These are phyloP conservation scores for Arthrobotrys entomopaga DNA, from an alignment of 2,329 filamentous ascomycete species.

Conservation along the genomic window DNA sequence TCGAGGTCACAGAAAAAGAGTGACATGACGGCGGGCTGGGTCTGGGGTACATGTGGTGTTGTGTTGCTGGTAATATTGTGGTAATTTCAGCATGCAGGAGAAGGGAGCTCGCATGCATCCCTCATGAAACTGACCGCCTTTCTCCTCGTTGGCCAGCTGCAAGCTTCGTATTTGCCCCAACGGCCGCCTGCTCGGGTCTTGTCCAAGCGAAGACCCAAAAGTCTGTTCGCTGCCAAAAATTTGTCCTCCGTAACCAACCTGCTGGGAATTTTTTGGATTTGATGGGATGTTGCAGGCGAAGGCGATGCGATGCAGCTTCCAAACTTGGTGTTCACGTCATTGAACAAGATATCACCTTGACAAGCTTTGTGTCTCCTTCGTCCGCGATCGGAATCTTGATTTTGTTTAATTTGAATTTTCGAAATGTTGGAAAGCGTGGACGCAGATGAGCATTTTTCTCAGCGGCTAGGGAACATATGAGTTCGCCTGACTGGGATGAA, in stretches of 20 bases:
- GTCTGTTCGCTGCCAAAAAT: constrained; percentile 12
- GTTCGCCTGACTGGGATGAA: constrained; percentile 40
- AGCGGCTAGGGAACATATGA: neutral
- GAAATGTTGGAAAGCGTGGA: neutral
- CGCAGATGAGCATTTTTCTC: neutral
- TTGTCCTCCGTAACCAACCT: constrained; percentile 20
- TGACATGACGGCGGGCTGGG: neutral
- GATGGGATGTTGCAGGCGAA: neutral
- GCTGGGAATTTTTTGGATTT: constrained; percentile 24
- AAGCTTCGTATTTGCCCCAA: constrained; percentile 50
- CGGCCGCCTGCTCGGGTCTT: constrained; percentile 51
- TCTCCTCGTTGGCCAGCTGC: neutral
- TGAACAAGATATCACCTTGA: constrained; percentile 2
- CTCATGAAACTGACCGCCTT: constrained; percentile 27
- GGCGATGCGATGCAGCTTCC: neutral
- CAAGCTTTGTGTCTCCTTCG: constrained; percentile 14
- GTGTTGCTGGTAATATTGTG: constrained; percentile 39
- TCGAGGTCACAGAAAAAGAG: neutral
- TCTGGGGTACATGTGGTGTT: constrained; percentile 1
- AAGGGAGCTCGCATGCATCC: constrained; percentile 47
- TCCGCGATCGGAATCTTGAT: neutral
- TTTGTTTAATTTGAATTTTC: neutral
- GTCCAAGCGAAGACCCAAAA: constrained; percentile 52
- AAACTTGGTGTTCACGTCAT: neutral
- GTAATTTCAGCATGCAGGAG: constrained; percentile 39